phyloP scores from a whole-genome alignment of 2,329 filamentous ascomycete genomes.

The Neurospora crassa region DNA sequence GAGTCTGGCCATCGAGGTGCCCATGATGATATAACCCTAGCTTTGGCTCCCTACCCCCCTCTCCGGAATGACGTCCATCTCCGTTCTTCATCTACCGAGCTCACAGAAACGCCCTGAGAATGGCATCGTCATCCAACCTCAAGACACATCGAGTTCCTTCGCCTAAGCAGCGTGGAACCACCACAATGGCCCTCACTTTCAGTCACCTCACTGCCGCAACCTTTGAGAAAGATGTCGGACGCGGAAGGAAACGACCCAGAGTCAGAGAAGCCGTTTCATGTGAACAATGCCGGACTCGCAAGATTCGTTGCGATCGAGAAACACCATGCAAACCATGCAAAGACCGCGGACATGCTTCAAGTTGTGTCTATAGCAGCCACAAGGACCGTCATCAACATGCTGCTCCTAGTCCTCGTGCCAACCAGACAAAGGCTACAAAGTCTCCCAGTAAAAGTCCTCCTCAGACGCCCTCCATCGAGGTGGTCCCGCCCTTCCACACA shows the following conservation, averaged over 20 bases:
- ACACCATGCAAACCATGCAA: conserved; percentile 11
- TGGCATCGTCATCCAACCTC: background rate
- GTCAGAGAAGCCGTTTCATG: conserved; percentile 13
- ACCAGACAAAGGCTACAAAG: background rate
- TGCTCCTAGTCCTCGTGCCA: background rate
- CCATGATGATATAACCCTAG: background rate
- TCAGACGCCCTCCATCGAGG: background rate
- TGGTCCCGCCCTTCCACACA: background rate
- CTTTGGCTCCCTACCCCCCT: background rate
- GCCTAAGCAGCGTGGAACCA: background rate
- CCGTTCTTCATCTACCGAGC: background rate
- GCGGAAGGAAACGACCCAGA: conserved; percentile 12
- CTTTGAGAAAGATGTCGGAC: conserved; percentile 10
- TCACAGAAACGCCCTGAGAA: background rate
- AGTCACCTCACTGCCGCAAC: conserved; percentile 10
- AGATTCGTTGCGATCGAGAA: conserved; percentile 12
- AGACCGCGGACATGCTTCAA: conserved; percentile 6
- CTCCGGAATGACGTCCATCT: background rate
- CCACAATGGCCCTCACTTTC: conserved; percentile 10
- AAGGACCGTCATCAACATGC: conserved; percentile 1
- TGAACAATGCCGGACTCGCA: conserved; percentile 12
- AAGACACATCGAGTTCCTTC: background rate
- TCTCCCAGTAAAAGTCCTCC: background rate
- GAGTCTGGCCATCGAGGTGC: background rate
- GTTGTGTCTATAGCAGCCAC: conserved; percentile 9